phyloP scores from a whole-genome alignment of 768 basidiomycete genomes.

The Collybia mongolica region DNA sequence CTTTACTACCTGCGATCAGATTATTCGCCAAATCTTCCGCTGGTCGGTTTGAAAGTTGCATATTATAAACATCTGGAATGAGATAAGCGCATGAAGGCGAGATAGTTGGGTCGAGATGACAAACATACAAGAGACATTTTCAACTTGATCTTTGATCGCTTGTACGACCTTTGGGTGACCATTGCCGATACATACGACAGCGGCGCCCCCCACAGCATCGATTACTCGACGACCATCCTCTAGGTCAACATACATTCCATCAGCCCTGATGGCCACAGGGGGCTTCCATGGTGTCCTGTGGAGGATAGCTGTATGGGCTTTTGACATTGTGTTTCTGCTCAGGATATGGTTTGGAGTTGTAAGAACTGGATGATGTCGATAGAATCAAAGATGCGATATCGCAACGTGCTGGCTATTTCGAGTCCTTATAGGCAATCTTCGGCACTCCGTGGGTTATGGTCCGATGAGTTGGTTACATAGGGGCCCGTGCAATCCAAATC shows the following conservation, averaged over 20 bases:
- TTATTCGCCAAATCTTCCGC: slow-evolving; percentile 76
- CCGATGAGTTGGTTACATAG: neutral
- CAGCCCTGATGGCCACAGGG: slow-evolving; percentile 61
- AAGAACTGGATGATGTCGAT: neutral
- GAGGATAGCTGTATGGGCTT: slow-evolving; percentile 39
- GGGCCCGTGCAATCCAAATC: no score
- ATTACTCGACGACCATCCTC: slow-evolving; percentile 68
- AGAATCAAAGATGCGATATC: neutral
- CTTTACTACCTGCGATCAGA: slow-evolving; percentile 63
- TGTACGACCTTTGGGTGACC: slow-evolving; percentile 68
- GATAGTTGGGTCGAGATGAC: no score
- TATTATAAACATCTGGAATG: slow-evolving; percentile 75
- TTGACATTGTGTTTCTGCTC: no score
- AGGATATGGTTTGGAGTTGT: no score
- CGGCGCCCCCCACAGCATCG: slow-evolving; percentile 85
- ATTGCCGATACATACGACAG: slow-evolving; percentile 78
- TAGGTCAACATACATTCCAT: slow-evolving; percentile 72
- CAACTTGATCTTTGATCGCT: slow-evolving; percentile 78
- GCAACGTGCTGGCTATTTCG: neutral
- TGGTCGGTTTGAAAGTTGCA: slow-evolving; percentile 79
- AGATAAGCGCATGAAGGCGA: neutral
- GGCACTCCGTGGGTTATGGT: neutral
- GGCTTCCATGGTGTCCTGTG: slow-evolving; percentile 75
- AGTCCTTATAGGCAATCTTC: neutral
- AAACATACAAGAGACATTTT: slow-evolving; percentile 70